Evolutionary conservation across 495 filamentous ascomycete species (phyloP).

Genomic region (Sordaria brevicollis): DNA sequence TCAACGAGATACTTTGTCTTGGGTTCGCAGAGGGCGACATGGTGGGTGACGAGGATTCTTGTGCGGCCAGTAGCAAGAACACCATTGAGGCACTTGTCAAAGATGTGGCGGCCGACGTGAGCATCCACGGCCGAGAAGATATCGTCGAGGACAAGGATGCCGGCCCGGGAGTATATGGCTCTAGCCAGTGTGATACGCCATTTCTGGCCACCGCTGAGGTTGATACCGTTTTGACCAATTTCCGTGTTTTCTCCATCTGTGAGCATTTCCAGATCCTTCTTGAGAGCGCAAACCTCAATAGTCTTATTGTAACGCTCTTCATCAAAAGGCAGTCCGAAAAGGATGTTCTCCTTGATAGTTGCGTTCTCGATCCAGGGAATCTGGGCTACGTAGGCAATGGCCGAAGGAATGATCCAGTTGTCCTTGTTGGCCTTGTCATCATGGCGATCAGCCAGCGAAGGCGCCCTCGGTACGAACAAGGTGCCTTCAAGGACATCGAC

Average conservation of each 20-base stretch:
- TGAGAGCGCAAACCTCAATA: slow-evolving; percentile 57
- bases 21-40: slow-evolving; percentile 59
- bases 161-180: slow-evolving; percentile 70
- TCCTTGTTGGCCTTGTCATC: slow-evolving; percentile 48
- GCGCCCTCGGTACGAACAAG: slow-evolving; percentile 40
- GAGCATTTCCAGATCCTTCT: slow-evolving; percentile 66
- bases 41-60: slow-evolving; percentile 73
- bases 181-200: slow-evolving; percentile 74
- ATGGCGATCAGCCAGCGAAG: slow-evolving; percentile 33
- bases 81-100: slow-evolving; percentile 63
- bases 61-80: slow-evolving; percentile 59
- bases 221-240: slow-evolving; percentile 74
- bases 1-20: slow-evolving; percentile 61
- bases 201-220: slow-evolving; percentile 72
- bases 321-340: slow-evolving; percentile 63
- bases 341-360: slow-evolving; percentile 62
- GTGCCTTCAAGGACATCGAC: slow-evolving; percentile 44
- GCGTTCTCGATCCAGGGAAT: slow-evolving; percentile 84
- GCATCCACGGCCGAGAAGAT: slow-evolving; percentile 70
- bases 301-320: slow-evolving; percentile 53
- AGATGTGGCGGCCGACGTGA: slow-evolving; percentile 70
- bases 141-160: slow-evolving; percentile 71
- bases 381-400: slow-evolving; percentile 70
- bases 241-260: slow-evolving; percentile 67
- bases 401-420: slow-evolving; percentile 60